Evolutionary conservation across 1,139 yeast species (phyloP), one percentile per base, ranked within the genome.

Genomic region (Zygosaccharomyces pseudobailii): DNA sequence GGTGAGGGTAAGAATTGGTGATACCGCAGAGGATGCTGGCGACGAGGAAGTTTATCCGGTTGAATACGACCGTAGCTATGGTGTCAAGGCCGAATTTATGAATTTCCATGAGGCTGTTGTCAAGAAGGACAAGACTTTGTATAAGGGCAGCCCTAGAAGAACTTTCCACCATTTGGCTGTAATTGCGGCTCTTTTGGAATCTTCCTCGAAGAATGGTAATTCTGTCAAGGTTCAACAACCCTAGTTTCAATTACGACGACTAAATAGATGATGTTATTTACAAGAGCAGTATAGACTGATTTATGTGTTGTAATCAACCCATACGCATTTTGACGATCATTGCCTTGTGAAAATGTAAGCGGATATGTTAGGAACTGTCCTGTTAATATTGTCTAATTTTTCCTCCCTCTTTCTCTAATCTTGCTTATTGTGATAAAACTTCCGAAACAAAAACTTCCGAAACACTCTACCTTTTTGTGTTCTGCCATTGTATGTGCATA

Each of bases 151-250:
- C 13, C 95, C 96, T 21, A 82, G 78, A 53, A 76, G 74, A 53
- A 89, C 95, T 10, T 89, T 85, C 80, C 96, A 89, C 68, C 97
- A 90, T 66, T 79, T 89, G 67, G 96, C 96, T 7, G 78, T 87
- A 57, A 80, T 90, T 50, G 94, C 80, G 47, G 97, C 96, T 37
- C 86, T 87, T 53, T 69, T 90, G 42, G 83, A 84, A 53, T 83
- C 94, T 49, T 78, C 89, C 35, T 65, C 74, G 37, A 69, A 74
- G 42, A 71, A 73, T 47, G 96, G 96, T 55, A 67, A 71, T 46
- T 68, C 76, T 36, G 82, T 82, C 28, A 66, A 66, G 47, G 85
- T 87, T 31, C 74, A 67, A 46, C 25, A 38, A 9, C 41, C 41
- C 13, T 30, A 28, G 3, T 28, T 28, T 13, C 1, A 13, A 2